Evolutionary conservation across 1,139 yeast genomes (phyloP).

Genomic region (Debaryomycetaceae sp.): DNA sequence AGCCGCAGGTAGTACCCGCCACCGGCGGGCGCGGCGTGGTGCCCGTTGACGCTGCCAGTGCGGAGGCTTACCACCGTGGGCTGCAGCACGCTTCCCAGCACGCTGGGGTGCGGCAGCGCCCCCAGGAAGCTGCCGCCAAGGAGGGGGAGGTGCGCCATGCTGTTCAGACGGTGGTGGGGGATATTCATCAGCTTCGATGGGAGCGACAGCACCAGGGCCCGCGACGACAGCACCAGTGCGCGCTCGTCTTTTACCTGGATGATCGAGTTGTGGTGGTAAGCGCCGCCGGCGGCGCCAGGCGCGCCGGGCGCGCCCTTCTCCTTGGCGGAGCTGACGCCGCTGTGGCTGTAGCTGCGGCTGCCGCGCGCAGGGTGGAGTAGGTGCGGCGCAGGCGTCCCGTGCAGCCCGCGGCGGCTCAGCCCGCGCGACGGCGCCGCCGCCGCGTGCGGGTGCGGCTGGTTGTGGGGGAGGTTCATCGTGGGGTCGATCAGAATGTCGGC

Average conservation of each 20-base stretch:
- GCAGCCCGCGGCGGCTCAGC: slow-evolving; percentile 34
- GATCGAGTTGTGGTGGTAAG: slow-evolving; percentile 36
- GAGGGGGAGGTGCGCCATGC: slow-evolving; percentile 43
- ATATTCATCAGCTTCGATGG: slow-evolving; percentile 48
- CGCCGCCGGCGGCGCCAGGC: slow-evolving; percentile 5
- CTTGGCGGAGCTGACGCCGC: slow-evolving; percentile 3
- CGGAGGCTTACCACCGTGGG: slow-evolving; percentile 38
- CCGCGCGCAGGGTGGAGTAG: background rate
- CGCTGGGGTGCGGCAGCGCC: slow-evolving; percentile 33
- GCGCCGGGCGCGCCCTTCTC: slow-evolving; percentile 3
- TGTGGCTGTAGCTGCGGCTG: slow-evolving; percentile 1
- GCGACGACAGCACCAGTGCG: slow-evolving; percentile 29
- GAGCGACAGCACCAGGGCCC: slow-evolving; percentile 41
- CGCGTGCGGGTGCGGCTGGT: slow-evolving; percentile 36
- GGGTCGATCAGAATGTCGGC: slow-evolving; percentile 46
- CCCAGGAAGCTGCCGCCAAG: slow-evolving; percentile 37
- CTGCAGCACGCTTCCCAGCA: slow-evolving; percentile 24
- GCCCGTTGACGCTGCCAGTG: slow-evolving; percentile 37
- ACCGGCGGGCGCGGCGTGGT: slow-evolving; percentile 6
- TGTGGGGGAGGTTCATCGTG: slow-evolving; percentile 46
- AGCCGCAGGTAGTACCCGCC: slow-evolving; percentile 39
- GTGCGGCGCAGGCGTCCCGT: slow-evolving; percentile 3
- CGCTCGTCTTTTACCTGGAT: slow-evolving; percentile 42
- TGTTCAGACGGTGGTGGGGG: slow-evolving; percentile 44
- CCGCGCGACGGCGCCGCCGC: slow-evolving; percentile 16